A percentile compares a stretch with the other conserved stretches of the same genome.
Evolutionary conservation across 2,329 filamentous ascomycete genomes (phyloP).

Genomic region (Arthrobotrys conoides): DNA sequence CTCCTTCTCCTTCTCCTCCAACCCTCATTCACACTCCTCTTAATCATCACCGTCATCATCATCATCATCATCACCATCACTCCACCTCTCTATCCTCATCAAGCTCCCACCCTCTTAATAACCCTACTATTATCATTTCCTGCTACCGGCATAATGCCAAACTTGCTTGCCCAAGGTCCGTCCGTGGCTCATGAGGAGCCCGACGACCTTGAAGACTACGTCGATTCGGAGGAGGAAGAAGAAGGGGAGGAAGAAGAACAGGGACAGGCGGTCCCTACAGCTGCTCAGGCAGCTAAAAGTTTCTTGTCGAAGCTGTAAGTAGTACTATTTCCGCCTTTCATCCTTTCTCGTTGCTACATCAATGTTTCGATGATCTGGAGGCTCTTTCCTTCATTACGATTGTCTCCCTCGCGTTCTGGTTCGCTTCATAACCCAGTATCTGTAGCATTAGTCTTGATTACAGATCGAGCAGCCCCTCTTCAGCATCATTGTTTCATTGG

Average conservation of each 20-base stretch:
- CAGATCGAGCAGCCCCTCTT: too few relatives aligned
- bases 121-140: not conserved
- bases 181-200: constrained; percentile 8
- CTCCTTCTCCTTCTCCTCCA: not conserved
- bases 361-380: not conserved
- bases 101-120: not conserved
- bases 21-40: not conserved
- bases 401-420: too few relatives aligned
- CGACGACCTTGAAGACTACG: constrained; percentile 32
- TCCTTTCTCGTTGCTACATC: not conserved
- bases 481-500: too few relatives aligned
- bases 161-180: not conserved
- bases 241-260: constrained; percentile 1
- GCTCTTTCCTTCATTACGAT: not conserved
- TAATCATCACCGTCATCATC: not conserved
- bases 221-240: constrained; percentile 6
- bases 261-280: not conserved
- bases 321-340: not conserved
- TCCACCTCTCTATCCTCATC: not conserved
- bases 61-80: not conserved
- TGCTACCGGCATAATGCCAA: constrained; percentile 3
- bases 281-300: not conserved
- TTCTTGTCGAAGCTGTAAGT: constrained; percentile 17
- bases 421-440: too few relatives aligned
- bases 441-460: too few relatives aligned